phyloP scores from a whole-genome alignment of 805 yeast genomes.

The Scheffersomyces lignosus region DNA sequence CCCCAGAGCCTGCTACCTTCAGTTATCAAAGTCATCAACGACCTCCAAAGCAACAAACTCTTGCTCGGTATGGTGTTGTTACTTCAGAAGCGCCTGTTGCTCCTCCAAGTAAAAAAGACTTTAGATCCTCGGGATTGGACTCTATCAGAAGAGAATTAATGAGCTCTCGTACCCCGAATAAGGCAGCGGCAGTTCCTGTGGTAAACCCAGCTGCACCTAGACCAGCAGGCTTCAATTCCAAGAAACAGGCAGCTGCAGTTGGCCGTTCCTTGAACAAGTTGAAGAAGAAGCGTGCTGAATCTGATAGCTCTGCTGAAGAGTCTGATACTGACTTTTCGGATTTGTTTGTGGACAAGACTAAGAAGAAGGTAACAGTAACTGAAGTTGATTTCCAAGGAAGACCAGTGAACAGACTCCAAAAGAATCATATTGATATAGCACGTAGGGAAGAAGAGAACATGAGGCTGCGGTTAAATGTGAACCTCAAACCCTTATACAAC shows the following conservation, averaged over 20 bases:
- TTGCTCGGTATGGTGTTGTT: slow-evolving; percentile 35
- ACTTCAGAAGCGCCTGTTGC: slow-evolving; percentile 33
- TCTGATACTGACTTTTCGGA: slow-evolving; percentile 41
- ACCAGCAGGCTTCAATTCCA: slow-evolving; percentile 54
- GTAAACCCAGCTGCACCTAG: slow-evolving; percentile 49
- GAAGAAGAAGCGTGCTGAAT: slow-evolving; percentile 29
- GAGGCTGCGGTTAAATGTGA: slow-evolving; percentile 77
- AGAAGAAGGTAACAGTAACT: slow-evolving; percentile 33
- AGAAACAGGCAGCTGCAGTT: slow-evolving; percentile 18
- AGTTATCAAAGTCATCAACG: slow-evolving; percentile 23
- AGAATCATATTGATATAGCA: slow-evolving; percentile 29
- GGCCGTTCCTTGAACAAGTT: slow-evolving; percentile 40
- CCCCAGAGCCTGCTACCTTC: slow-evolving; percentile 16
- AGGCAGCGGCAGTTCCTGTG: slow-evolving; percentile 11
- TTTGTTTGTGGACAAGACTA: slow-evolving; percentile 36
- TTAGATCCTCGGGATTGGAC: slow-evolving; percentile 33
- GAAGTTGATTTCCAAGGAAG: slow-evolving; percentile 47
- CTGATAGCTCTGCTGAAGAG: slow-evolving; percentile 38
- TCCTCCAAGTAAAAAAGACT: slow-evolving; percentile 32
- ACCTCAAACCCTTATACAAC: slow-evolving; percentile 70
- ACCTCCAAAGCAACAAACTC: slow-evolving; percentile 34
- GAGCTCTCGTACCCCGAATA: slow-evolving; percentile 16
- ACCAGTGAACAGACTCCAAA: slow-evolving; percentile 24
- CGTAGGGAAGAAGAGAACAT: slow-evolving; percentile 69
- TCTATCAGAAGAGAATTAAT: slow-evolving; percentile 34